Base-by-base conservation (phyloP, 2,329 filamentous ascomycete genomes). In the Aspergillus sp. region DNA sequence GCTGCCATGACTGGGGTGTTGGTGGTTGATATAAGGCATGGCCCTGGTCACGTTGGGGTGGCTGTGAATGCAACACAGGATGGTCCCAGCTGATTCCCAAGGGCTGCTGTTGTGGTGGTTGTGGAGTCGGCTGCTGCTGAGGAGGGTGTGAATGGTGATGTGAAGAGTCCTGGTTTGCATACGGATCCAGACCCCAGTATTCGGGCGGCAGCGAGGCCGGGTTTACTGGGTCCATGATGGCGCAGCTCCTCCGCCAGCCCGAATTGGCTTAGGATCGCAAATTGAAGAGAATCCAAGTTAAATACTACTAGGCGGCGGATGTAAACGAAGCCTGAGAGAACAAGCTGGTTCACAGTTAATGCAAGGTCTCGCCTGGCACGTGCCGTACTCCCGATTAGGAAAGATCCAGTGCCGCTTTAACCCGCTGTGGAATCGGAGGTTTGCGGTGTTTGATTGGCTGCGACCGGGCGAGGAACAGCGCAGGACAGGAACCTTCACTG, bases 121-220 rank as follows among this genome's bases (percentile, higher is more conserved):
- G 62, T 33, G 56, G 56, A 35, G 58, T 63, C 19, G 45, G 41
- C 49, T 68, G 59, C 17, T 69, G 65, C 39, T 65, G 60, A 47
- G 67, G 68, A 43, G 62, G 59, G 52, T 65, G 59, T 27, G 65
- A 52, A 52, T 65, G 60, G 45, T 72, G 70, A 40, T 66, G 67
- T 56, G 70, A 69, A 35, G 67, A 55, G 49, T 64, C 61, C 24
- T 58, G 52, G 39, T 52, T 60, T 7, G 59, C 47, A 56, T 73
- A 77, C 39, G 75, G 55, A 6, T 73, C 73, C 49, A 76, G 65
- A 14, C 59, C 67, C 75, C 75, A 77, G 60, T 72, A 77, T n/a
- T 75, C 74, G 9, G 68, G 52, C 17, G 67, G 63, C 15, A 75
- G 62, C 21, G 66, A 62, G 33, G 59, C 62, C 23, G 69, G 62